These are phyloP conservation scores for Delonix regia DNA, from an alignment of 306 rosid species.

Conservation along the genomic window DNA sequence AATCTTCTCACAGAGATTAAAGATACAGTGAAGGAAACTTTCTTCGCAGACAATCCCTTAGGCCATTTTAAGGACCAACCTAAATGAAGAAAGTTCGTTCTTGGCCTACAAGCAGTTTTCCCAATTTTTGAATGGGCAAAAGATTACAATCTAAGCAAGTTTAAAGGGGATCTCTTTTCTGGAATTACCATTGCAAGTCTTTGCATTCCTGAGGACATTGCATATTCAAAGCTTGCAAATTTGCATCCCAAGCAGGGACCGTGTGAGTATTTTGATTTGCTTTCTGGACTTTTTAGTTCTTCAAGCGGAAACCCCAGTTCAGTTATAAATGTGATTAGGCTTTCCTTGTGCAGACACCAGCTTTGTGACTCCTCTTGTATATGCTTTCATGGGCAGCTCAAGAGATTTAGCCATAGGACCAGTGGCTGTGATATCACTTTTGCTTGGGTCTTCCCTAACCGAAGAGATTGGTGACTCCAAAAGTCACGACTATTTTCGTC, in stretches of 20 bases:
- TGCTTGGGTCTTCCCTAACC: slow-evolving; percentile 59
- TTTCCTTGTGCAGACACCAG: slow-evolving; percentile 62
- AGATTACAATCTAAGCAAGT: slow-evolving; percentile 44
- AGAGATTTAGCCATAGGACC: slow-evolving; percentile 88
- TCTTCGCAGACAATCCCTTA: slow-evolving; percentile 60
- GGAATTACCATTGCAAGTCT: slow-evolving; percentile 89
- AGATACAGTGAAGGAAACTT: slow-evolving; percentile 39
- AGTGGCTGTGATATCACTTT: slow-evolving; percentile 81
- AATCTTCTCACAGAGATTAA: slow-evolving; percentile 41
- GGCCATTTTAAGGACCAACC: slow-evolving; percentile 51
- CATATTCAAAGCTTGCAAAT: slow-evolving; percentile 57
- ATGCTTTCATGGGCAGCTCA: slow-evolving; percentile 86
- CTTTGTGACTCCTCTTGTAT: slow-evolving; percentile 80
- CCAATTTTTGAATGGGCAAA: slow-evolving; percentile 68
- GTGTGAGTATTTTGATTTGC: slow-evolving; percentile 40
- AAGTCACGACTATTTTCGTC: slow-evolving; percentile 46
- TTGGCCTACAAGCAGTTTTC: slow-evolving; percentile 54
- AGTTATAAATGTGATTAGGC: neutral
- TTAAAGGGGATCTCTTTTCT: slow-evolving; percentile 57
- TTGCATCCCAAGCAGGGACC: slow-evolving; percentile 45
- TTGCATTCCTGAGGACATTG: slow-evolving; percentile 73
- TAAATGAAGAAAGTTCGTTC: slow-evolving; percentile 30
- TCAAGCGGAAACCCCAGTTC: neutral
- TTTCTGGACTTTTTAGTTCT: slow-evolving; percentile 26
- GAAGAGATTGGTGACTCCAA: slow-evolving; percentile 41